Base-by-base conservation (phyloP, 192 early-diverging fungal species). In the Jimgerdemannia flammicorona region DNA sequence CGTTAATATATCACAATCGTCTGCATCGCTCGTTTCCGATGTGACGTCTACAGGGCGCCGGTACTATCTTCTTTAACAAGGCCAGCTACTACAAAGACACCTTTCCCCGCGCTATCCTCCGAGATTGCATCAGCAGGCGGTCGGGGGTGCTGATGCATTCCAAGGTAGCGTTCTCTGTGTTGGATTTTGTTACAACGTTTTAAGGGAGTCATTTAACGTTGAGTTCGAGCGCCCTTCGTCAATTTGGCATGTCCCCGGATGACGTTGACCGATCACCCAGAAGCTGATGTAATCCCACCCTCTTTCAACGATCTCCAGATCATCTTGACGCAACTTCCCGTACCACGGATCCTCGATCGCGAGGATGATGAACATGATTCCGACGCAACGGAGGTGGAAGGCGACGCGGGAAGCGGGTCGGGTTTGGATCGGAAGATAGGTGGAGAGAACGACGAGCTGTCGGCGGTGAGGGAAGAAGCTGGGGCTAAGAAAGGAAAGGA, bases 161-260 rank as follows among this genome's bases (percentile, higher is more conserved):
- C 40, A 83, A 83, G 81, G 81, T 79, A 81, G 29, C 29, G 29
- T n/a, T n/a, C n/a, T n/a, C n/a, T n/a, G n/a, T n/a, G n/a, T 29
- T 29, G 29, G 29, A 29, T 29, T 29, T 29, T 29, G 29, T 29
- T 29, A 1, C 29, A 29, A 29, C 29, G 29, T 29, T 29, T 29
- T 29, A 29, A 29, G 29, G 29, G 1, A 29, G 29, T 29, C 29
- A 29, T 29, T 29, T 29, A 29, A 29, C 29, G 29, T 29, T 29
- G 29, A 29, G 29, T 29, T 29, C 29, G 29, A 29, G 29, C 29
- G 29, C 29, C 29, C 1, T 29, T 29, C 29, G 29, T 29, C 29
- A 29, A 29, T 29, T 29, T 29, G 29, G 29, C 29, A 0, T 29
- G 29, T 29, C 29, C 29, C 29, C 29, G 29, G 29, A 29, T 1